phyloP scores from a whole-genome alignment of 2,329 filamentous ascomycete species.

The Trichoderma sp. region DNA sequence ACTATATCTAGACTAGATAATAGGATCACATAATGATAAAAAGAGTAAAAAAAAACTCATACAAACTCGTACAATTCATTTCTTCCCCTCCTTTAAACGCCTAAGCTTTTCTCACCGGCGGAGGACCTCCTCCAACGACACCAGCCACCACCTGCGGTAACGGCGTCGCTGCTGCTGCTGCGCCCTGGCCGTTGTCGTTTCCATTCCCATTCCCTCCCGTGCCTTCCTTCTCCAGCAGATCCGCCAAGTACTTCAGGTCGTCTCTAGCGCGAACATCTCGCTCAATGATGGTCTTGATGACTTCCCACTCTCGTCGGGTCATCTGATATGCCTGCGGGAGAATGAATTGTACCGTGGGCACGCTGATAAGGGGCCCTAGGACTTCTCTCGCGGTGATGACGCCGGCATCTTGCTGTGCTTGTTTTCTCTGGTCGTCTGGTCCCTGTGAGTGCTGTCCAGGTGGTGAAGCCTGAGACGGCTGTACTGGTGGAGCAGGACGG shows the following conservation, averaged over 20 bases:
- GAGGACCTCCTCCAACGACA: background rate
- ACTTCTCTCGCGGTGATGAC: conserved; percentile 62
- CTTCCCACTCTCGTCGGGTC: conserved; percentile 70
- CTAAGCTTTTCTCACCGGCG: background rate
- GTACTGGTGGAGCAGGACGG: conserved; percentile 22
- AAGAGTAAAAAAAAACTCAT: background rate
- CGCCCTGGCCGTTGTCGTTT: background rate
- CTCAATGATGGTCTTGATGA: conserved; percentile 69
- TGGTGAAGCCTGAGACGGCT: background rate
- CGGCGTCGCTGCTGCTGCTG: background rate
- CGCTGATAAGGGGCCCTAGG: conserved; percentile 61
- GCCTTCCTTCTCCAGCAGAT: conserved; percentile 54
- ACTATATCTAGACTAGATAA: background rate
- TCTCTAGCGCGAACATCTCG: conserved; percentile 65
- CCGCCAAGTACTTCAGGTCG: conserved; percentile 59
- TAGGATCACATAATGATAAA: background rate
- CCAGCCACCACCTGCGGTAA: conserved; percentile 4
- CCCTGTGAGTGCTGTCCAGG: conserved; percentile 25
- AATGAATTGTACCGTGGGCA: conserved; percentile 68
- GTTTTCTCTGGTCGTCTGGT: conserved; percentile 39
- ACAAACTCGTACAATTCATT: conserved; percentile 11
- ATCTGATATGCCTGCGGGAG: conserved; percentile 69
- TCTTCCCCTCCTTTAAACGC: background rate
- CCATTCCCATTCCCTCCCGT: conserved; percentile 7
- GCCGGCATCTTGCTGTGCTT: conserved; percentile 55